Base-by-base conservation (phyloP, 148 eudicot genomes). In the Cornus controversa region DNA sequence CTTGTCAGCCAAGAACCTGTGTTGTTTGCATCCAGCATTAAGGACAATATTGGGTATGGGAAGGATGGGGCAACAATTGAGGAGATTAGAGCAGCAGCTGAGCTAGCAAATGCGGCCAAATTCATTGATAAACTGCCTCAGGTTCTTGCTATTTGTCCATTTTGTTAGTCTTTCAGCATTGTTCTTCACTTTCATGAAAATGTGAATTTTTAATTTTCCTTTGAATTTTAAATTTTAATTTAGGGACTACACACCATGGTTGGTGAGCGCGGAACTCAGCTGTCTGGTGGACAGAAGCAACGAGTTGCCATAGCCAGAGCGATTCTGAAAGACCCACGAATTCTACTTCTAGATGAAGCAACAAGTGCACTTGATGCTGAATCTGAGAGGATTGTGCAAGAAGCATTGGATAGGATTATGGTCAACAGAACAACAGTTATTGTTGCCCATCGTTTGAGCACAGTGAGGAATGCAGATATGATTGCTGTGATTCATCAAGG, bases 201-300 rank as follows among this genome's bases (percentile, higher is more conserved):
- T 31, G 26, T 65, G 15, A 22, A 73, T 15, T 67, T 8, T 65
- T 23, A 2, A 2, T 63, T 71, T 8, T 11, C 13, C 68, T 70
- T 29, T 34, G 22, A 54, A 10, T 26, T 62, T 10, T 9, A 5
- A 5, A 54, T 18, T 15, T 73, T 15, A 29, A 60, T 79, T 8
- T 69, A 93, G 98, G 98, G 96, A 40, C 70, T 94, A 54, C 94
- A 90, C 76, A 94, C 97, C 53, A 77, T 84, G 85, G 98, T 92
- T 22, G 98, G 97, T 37, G 98, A 94, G 79, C 93, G 88, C 77
- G 98, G 98, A 81, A 87, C 86, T 58, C 94, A 92, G 42, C 82
- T 94, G 22, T 94, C 98, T 37, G 98, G 98, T 71, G 97, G 98
- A 60, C 96, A 94, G 66, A 94, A 94, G 85, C 98, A 94, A 78